Base-by-base conservation (phyloP, 768 basidiomycete genomes). In the Kwoniella newhampshirensis region DNA sequence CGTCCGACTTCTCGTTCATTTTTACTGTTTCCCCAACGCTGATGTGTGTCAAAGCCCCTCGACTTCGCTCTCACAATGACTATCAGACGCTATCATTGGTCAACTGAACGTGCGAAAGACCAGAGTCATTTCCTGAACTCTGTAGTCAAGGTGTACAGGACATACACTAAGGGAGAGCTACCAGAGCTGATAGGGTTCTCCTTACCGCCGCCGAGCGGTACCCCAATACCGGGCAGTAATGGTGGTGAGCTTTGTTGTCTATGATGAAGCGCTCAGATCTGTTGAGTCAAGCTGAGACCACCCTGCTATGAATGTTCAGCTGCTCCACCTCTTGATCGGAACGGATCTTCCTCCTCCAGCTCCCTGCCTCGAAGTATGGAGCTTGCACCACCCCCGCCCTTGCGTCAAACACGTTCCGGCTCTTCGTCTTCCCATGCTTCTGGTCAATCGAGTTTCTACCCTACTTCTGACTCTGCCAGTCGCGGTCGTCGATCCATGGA, bases 1-100 rank as follows among this genome's bases (percentile, higher is more conserved):
- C n/a, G n/a, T n/a, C n/a, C n/a, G n/a, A n/a, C n/a, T n/a, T n/a
- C n/a, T n/a, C n/a, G n/a, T n/a, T n/a, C n/a, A n/a, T n/a, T n/a
- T n/a, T n/a, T n/a, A n/a, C n/a, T n/a, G n/a, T n/a, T n/a, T n/a
- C n/a, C n/a, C n/a, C n/a, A n/a, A n/a, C n/a, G n/a, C n/a, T 37
- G 12, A 39, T 27, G 17, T n/a, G 30, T 17, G 18, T 21, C 52
- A 0, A 52, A 73, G 65, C 59, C 70, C 0, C 63, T 66, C 36
- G 62, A 66, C 39, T 88, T 94, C 77, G 88, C 86, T 67, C 81
- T 97, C 59, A 91, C 89, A 1, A 82, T 98, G 50, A 85, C 87
- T n/a, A 83, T 89, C 20, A 51, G 75, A 74, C 86, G 89, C 23
- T 97, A 98, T 78, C 82, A 80, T 73, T 98, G 93, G 92, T 82